Evolutionary conservation across 306 rosid genomes (phyloP), one percentile per base, ranked within the genome.

Genomic region (Pueraria montana): DNA sequence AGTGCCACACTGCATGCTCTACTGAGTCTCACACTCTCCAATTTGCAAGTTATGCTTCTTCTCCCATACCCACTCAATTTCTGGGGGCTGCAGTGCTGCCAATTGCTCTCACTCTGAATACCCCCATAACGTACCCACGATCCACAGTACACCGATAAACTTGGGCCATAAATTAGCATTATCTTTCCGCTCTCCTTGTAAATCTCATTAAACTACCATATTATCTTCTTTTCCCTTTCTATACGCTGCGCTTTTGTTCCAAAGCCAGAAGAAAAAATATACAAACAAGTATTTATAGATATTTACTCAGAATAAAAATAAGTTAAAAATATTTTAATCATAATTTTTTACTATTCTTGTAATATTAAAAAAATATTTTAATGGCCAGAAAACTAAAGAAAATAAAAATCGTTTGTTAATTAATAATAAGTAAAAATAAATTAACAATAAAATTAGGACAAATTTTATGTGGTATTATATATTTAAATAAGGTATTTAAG

Each of bases 131-230:
- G 63, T 13, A 70, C 67, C 55, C 55, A 49, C 23, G 26, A 71
- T 13, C 78, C 72, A 8, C 21, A 11, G 72, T 61, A 23, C 63
- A 20, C 38, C 38, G 73, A 43, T 62, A 49, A 61, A 63, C 56
- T 73, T 11, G 82, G 73, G 74, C 85, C 86, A 86, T 83, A 68
- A 68, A 77, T 83, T 83, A 76, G 38, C 89, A 86, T 86, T 80
- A 80, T 80, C 78, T 71, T 56, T 42, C 16, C 36, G 1, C 70
- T 70, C n/a, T 55, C 16, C 68, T 27, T 27, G 32, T 13, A 1
- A 38, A 34, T 73, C 20, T 46, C 43, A 46, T 40, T 84, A 59
- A 69, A 79, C 77, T 71, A 55, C 78, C 78, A 80, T 83, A 16
- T 61, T 52, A 66, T 78, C 26, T 50, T 50, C 24, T 10, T 5